phyloP scores from a whole-genome alignment of 2,329 filamentous ascomycete species.

The Emmonsia crescens region DNA sequence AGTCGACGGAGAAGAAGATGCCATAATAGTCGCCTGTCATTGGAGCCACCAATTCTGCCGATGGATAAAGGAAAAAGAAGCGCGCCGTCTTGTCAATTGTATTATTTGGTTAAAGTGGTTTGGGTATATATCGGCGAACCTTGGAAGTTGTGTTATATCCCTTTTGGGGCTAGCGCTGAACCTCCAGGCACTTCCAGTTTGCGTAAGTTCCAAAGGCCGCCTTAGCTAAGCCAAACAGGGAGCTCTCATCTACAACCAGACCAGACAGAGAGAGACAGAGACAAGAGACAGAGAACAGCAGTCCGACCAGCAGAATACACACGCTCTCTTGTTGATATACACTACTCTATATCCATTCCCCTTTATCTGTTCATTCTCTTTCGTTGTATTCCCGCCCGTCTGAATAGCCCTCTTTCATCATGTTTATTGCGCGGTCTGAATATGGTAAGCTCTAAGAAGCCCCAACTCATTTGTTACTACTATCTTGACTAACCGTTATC shows the following conservation, averaged over 20 bases:
- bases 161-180: constrained; percentile 16
- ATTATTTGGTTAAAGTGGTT: background rate
- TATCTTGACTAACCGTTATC: constrained; percentile 28
- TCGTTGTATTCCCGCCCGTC: constrained; percentile 5
- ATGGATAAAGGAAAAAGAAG: background rate
- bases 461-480: constrained; percentile 3
- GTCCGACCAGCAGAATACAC: background rate
- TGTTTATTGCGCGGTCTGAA: constrained; percentile 99
- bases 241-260: background rate
- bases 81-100: background rate
- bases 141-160: constrained; percentile 6
- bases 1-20: constrained; percentile 13
- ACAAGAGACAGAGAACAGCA: background rate
- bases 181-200: constrained; percentile 13
- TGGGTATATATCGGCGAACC: background rate
- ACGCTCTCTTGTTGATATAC: background rate
- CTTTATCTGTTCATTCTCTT: background rate
- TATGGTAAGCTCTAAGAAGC: constrained; percentile 61
- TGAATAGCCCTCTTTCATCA: constrained; percentile 47
- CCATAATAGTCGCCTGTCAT: constrained; percentile 19
- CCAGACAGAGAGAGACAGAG: background rate
- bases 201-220: no score
- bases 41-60: background rate
- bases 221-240: background rate
- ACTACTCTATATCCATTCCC: background rate